A percentile compares a stretch with the other conserved stretches of the same genome.
phyloP scores from a whole-genome alignment of 805 yeast genomes.

The Sugiyamaella smithiae region DNA sequence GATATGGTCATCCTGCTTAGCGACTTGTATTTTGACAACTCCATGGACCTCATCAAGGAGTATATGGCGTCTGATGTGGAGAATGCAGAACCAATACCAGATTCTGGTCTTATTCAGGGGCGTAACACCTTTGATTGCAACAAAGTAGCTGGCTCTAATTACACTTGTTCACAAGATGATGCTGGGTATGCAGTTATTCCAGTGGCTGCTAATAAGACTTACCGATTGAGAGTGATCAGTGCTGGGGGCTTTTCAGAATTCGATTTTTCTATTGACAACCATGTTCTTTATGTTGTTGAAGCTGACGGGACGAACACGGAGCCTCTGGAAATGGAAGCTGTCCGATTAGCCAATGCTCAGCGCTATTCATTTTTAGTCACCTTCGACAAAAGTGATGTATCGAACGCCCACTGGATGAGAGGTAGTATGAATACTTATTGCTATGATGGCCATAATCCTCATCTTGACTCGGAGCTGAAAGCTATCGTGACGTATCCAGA shows the following conservation, averaged over 20 bases:
- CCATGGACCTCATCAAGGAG: conserved; percentile 35
- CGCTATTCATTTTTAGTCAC: conserved; percentile 67
- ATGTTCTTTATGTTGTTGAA: conserved; percentile 32
- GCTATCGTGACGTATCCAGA: conserved; percentile 37
- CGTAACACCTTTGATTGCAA: conserved; percentile 32
- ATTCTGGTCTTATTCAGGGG: conserved; percentile 45
- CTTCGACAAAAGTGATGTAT: conserved; percentile 14
- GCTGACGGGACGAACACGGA: conserved; percentile 34
- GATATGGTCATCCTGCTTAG: conserved; percentile 38
- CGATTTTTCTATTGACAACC: conserved; percentile 33
- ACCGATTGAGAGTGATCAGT: conserved; percentile 31
- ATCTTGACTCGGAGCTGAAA: conserved; percentile 34
- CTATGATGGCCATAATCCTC: conserved; percentile 35
- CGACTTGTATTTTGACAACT: conserved; percentile 41
- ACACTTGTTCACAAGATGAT: conserved; percentile 22
- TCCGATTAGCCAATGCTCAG: conserved; percentile 66
- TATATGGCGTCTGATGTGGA: conserved; percentile 43
- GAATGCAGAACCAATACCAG: conserved; percentile 39
- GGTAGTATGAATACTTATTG: conserved; percentile 39
- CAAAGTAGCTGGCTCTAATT: conserved; percentile 18
- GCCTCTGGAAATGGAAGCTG: conserved; percentile 27
- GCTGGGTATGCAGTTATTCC: conserved; percentile 22
- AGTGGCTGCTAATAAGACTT: conserved; percentile 20
- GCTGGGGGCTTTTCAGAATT: conserved; percentile 36
- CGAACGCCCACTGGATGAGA: conserved; percentile 41